These are phyloP conservation scores for Pseudocercospora musae DNA, from an alignment of 2,329 filamentous ascomycete genomes.

Conservation along the genomic window DNA sequence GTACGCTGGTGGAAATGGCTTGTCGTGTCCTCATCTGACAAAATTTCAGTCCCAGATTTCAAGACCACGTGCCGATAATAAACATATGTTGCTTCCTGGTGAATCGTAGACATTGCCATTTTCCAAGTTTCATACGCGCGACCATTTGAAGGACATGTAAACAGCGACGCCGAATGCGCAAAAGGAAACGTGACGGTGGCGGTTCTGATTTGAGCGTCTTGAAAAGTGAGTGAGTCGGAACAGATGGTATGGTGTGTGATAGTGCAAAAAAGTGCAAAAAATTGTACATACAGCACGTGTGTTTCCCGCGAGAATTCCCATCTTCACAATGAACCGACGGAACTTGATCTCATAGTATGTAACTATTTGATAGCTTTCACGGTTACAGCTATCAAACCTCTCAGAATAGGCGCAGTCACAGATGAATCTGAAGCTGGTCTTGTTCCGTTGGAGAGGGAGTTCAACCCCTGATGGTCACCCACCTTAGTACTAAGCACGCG, in stretches of 20 bases:
- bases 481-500: not conserved
- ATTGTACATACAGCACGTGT: conserved; percentile 1
- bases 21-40: not conserved
- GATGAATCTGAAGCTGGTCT: not conserved
- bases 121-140: too few relatives aligned
- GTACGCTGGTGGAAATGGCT: not conserved
- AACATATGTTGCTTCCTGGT: not conserved
- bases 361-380: not conserved
- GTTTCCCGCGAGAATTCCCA: not conserved
- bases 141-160: too few relatives aligned
- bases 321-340: not conserved
- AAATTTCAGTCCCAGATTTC: not conserved
- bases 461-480: not conserved
- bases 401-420: not conserved
- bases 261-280: not conserved
- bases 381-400: not conserved
- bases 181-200: too few relatives aligned
- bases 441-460: not conserved
- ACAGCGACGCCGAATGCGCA: too few relatives aligned
- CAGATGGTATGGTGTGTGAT: not conserved
- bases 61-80: not conserved
- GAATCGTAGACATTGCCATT: not conserved
- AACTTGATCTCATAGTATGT: not conserved
- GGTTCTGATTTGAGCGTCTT: not conserved
- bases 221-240: not conserved